phyloP scores from a whole-genome alignment of 345 rosid species.

The Eucalyptus polyanthemos region DNA sequence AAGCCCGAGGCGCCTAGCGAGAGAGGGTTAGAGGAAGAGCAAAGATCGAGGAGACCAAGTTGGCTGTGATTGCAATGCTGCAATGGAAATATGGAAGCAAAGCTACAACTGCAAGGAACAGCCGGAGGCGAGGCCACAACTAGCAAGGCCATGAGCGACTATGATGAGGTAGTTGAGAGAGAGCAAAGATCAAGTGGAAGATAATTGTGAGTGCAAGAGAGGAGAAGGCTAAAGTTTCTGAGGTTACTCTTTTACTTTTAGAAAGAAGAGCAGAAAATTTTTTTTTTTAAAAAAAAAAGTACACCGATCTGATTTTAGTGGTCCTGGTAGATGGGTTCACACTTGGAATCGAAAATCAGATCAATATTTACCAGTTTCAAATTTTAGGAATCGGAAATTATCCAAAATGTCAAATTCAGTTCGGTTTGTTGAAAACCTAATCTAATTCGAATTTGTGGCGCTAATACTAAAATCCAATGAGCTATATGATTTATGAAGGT shows the following conservation, averaged over 20 bases:
- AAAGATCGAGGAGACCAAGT: accelerated
- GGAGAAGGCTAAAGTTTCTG: neutral
- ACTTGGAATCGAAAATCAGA: accelerated
- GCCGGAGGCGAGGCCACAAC: accelerated
- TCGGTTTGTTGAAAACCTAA: neutral
- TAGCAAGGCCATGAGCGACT: neutral
- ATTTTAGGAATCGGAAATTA: neutral
- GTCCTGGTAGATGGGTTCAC: neutral
- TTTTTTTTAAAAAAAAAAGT: no score
- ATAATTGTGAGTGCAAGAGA: neutral
- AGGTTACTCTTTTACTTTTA: neutral
- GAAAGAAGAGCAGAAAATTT: neutral
- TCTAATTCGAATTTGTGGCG: neutral
- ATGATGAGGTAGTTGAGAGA: neutral
- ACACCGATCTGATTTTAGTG: neutral
- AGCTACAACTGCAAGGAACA: neutral
- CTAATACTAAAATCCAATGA: accelerated
- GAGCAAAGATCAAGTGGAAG: neutral
- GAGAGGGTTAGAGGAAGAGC: neutral
- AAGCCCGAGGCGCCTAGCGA: accelerated
- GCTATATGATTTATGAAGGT: neutral
- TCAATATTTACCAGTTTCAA: no score
- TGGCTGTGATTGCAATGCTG: accelerated
- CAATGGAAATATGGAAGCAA: neutral
- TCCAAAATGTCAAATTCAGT: accelerated